Evolutionary conservation across 2,329 filamentous ascomycete genomes (phyloP).

Genomic region (Aspergillus novoparasiticus): DNA sequence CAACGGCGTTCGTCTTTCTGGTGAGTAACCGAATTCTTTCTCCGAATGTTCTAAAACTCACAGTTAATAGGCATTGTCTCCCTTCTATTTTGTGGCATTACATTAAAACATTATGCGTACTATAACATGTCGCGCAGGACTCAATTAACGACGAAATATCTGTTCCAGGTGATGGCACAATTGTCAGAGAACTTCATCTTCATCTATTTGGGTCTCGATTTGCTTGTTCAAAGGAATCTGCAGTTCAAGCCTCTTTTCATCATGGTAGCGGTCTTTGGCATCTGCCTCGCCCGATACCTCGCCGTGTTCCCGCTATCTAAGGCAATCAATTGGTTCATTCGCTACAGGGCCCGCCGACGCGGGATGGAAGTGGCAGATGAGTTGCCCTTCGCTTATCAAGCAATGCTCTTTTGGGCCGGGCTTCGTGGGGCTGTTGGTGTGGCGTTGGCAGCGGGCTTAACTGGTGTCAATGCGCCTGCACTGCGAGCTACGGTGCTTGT

Average conservation of each 20-base stretch:
- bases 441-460: constrained; percentile 84
- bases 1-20: constrained; percentile 92
- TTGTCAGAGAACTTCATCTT: constrained; percentile 99
- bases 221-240: constrained; percentile 87
- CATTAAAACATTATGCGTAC: constrained; percentile 97
- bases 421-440: constrained; percentile 94
- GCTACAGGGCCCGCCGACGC: constrained; percentile 76
- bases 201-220: constrained; percentile 91
- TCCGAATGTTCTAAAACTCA: constrained; percentile 13
- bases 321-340: constrained; percentile 89
- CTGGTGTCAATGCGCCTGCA: constrained; percentile 77
- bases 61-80: constrained; percentile 82
- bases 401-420: constrained; percentile 99
- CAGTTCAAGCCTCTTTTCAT: constrained; percentile 95
- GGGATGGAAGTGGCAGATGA: constrained; percentile 81
- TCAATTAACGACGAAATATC: constrained; percentile 95
- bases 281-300: constrained; percentile 88
- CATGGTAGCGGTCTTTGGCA: constrained; percentile 85
- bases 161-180: constrained; percentile 93
- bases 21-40: constrained; percentile 54
- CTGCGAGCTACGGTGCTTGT: constrained; percentile 94
- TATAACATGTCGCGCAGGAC: constrained; percentile 99
- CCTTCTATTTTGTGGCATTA: constrained; percentile 94
- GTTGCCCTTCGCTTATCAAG: constrained; percentile 91
- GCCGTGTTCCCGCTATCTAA: constrained; percentile 91